A percentile compares a stretch with the other conserved stretches of the same genome.
phyloP scores from a whole-genome alignment of 768 basidiomycete genomes.

The Pleurotus giganteus region DNA sequence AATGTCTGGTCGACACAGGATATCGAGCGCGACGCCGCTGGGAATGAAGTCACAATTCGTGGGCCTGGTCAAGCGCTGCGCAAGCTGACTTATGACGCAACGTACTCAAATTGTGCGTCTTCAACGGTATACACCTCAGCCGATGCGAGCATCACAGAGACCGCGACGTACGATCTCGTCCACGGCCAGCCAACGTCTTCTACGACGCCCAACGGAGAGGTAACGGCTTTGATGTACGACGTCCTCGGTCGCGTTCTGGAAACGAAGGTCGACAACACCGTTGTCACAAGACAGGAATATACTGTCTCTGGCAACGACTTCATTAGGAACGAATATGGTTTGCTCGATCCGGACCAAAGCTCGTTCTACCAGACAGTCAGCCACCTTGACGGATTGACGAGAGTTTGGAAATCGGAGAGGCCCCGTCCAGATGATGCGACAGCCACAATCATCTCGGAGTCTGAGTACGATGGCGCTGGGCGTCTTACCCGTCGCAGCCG shows the following conservation, averaged over 20 bases:
- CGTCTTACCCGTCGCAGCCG: neutral
- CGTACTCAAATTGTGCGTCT: neutral
- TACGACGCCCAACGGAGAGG: slow-evolving; percentile 2
- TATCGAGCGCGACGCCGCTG: neutral
- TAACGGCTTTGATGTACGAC: neutral
- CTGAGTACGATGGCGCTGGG: slow-evolving; percentile 5
- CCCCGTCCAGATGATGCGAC: neutral
- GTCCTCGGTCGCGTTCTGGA: neutral
- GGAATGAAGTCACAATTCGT: neutral
- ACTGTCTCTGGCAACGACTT: neutral
- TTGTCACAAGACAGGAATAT: neutral
- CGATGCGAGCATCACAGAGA: neutral
- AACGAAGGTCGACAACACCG: neutral
- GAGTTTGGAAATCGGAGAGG: neutral
- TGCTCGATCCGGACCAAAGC: neutral
- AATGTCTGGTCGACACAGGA: neutral
- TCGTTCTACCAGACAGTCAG: neutral
- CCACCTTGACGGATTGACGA: slow-evolving; percentile 1
- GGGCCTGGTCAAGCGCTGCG: neutral
- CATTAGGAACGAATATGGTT: neutral
- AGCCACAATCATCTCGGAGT: neutral
- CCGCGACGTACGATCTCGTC: neutral
- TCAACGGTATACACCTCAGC: neutral
- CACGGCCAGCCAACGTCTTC: neutral
- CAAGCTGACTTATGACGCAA: neutral